Evolutionary conservation across 768 basidiomycete species (phyloP), one percentile per base, ranked within the genome.

Genomic region (Tylopilus rubrobrunneus): DNA sequence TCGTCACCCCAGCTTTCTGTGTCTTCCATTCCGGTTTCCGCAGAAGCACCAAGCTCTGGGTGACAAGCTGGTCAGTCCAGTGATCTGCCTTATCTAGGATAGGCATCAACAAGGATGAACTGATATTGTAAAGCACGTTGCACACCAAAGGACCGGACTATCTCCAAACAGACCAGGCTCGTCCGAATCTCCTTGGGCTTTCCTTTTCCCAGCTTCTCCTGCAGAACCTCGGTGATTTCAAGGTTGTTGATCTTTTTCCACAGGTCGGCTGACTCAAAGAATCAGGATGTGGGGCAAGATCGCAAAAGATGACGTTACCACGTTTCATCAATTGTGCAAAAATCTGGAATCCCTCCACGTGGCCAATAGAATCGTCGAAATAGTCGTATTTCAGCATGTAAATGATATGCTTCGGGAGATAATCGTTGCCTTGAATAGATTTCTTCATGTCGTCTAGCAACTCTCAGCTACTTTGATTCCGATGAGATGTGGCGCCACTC

Each of bases 321-420:
- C 57, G 37, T 36, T 52, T 50, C 59, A 65, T 63, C 10, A 65
- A 49, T 27, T 65, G 50, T 1, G 40, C 42, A n/a, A 65, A 65
- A 1, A 65, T 54, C 37, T 65, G 65, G 34, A 66, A 65, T 11
- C 64, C 64, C 44, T 65, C 64, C 1, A 64, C 49, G 19, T 8
- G 46, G 10, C 64, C 64, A 0, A 66, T 48, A n/a, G 64, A 59
- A 34, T 65, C 64, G 12, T 65, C 62, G 21, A 65, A 66, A 43
- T 53, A 66, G 49, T 65, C 59, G 14, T 55, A 36, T 40, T 53
- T 56, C n/a, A 64, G 45, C 64, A 65, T 65, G 19, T 48, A 48
- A 17, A 65, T 56, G 2, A 65, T 64, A 3, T 61, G 29, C 44
- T 61, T 55, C 12, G 62, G 55, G 36, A 61, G 47, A n/a, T 27